phyloP scores from a whole-genome alignment of 2,329 filamentous ascomycete genomes.

The Eutypa lata region DNA sequence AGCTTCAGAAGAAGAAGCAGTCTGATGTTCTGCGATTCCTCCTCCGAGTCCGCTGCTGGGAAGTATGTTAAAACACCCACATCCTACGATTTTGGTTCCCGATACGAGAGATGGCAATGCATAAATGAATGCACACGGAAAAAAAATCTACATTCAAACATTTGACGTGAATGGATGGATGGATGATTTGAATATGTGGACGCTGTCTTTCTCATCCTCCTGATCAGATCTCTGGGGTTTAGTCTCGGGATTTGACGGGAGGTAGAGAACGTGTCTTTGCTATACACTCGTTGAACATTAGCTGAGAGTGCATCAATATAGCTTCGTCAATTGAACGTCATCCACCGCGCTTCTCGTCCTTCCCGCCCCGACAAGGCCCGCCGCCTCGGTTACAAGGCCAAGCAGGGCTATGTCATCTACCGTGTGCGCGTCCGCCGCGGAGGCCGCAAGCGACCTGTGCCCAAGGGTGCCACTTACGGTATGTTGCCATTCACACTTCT shows the following conservation, averaged over 20 bases:
- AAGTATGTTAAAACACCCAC: constrained; percentile 68
- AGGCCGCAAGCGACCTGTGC: constrained; percentile 94
- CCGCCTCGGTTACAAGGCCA: constrained; percentile 99
- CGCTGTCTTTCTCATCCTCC: constrained; percentile 25
- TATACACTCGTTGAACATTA: constrained; percentile 99
- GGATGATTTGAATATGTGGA: constrained; percentile 29
- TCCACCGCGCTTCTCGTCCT: constrained; percentile 97
- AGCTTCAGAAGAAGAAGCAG: constrained; percentile 99
- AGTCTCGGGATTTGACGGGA: not conserved
- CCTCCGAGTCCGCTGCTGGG: constrained; percentile 99
- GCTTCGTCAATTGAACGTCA: constrained; percentile 99
- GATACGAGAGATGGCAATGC: constrained; percentile 21
- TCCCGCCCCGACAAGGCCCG: constrained; percentile 99
- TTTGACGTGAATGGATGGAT: constrained; percentile 23
- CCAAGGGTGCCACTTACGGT: constrained; percentile 99
- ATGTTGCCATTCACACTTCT: constrained; percentile 35
- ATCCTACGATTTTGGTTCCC: constrained; percentile 23
- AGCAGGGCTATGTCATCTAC: constrained; percentile 99
- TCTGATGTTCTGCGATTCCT: constrained; percentile 99
- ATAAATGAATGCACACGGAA: constrained; percentile 17
- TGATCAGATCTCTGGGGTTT: not conserved
- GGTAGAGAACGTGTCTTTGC: constrained; percentile 56
- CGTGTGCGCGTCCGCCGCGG: constrained; percentile 96
- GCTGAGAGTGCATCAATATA: constrained; percentile 99
- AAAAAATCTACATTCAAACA: constrained; percentile 25